These are phyloP conservation scores for Exophiala sp. DNA, from an alignment of 2,329 filamentous ascomycete species.

Conservation along the genomic window DNA sequence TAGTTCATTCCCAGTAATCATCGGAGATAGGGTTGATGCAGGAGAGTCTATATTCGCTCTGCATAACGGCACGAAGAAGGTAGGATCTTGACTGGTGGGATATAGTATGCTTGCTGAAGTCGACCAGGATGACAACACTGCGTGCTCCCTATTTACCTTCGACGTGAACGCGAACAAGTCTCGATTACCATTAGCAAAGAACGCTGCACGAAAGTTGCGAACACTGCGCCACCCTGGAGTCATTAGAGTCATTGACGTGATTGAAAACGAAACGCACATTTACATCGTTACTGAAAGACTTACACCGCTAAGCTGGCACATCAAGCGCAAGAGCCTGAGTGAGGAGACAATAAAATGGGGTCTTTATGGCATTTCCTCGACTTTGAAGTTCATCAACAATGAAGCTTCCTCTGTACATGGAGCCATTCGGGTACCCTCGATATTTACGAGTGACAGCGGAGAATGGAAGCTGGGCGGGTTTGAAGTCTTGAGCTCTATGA, in stretches of 20 bases:
- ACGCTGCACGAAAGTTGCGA: conserved; percentile 88
- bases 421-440: conserved; percentile 74
- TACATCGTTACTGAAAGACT: conserved; percentile 94
- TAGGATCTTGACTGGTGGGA: conserved; percentile 42
- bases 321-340: conserved; percentile 79
- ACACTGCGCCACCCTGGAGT: conserved; percentile 93
- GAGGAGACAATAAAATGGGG: conserved; percentile 98
- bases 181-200: conserved; percentile 80
- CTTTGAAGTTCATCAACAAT: conserved; percentile 91
- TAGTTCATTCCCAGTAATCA: conserved; percentile 85
- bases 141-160: conserved; percentile 96
- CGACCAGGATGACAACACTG: conserved; percentile 76
- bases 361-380: conserved; percentile 80
- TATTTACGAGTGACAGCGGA: conserved; percentile 92
- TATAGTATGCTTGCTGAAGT: background rate
- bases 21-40: conserved; percentile 87
- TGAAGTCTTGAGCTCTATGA: conserved; percentile 88
- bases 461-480: conserved; percentile 98
- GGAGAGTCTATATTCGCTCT: conserved; percentile 96
- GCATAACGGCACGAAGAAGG: conserved; percentile 88
- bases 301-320: conserved; percentile 82
- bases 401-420: conserved; percentile 92
- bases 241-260: conserved; percentile 87
- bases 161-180: conserved; percentile 78
- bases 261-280: conserved; percentile 94